A percentile compares a stretch with the other conserved stretches of the same genome.
Conservation (phyloP, 2,329 filamentous ascomycete genomes). For the Purpureocillium takamizusanense region DNA sequence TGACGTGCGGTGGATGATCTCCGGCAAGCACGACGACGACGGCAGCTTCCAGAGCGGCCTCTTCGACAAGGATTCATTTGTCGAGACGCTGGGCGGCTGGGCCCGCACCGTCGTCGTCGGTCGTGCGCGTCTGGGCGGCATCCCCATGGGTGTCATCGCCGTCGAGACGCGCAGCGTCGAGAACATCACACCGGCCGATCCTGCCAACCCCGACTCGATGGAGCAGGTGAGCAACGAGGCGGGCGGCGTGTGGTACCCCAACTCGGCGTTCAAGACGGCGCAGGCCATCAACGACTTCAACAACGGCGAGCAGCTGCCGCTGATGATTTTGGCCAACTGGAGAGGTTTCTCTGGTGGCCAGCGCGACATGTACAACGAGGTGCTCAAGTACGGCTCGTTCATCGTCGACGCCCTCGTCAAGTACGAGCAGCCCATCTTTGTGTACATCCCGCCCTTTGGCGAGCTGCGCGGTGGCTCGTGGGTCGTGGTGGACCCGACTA, state of each 20-base stretch:
- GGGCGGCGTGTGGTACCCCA: slow-evolving; percentile 98
- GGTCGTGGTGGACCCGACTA: slow-evolving; percentile 98
- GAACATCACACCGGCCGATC: slow-evolving; percentile 93
- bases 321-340: slow-evolving; percentile 99
- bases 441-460: slow-evolving; percentile 95
- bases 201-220: slow-evolving; percentile 95
- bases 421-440: slow-evolving; percentile 96
- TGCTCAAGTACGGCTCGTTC: slow-evolving; percentile 98
- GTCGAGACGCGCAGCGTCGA: slow-evolving; percentile 94
- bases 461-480: slow-evolving; percentile 98
- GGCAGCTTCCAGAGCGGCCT: slow-evolving; percentile 71
- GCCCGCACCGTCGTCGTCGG: slow-evolving; percentile 94
- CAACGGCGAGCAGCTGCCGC: slow-evolving; percentile 90
- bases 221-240: slow-evolving; percentile 93
- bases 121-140: slow-evolving; percentile 90
- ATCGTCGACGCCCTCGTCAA: slow-evolving; percentile 98
- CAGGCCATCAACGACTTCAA: slow-evolving; percentile 99
- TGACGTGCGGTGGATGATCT: slow-evolving; percentile 90
- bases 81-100: slow-evolving; percentile 95
- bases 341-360: slow-evolving; percentile 99
- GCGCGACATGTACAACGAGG: slow-evolving; percentile 99
- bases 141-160: slow-evolving; percentile 95
- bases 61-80: slow-evolving; percentile 94
- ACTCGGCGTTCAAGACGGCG: slow-evolving; percentile 98
- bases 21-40: slow-evolving; percentile 70